Evolutionary conservation across 2,329 filamentous ascomycete species (phyloP).

Genomic region (Neopestalotiopsis sp.): DNA sequence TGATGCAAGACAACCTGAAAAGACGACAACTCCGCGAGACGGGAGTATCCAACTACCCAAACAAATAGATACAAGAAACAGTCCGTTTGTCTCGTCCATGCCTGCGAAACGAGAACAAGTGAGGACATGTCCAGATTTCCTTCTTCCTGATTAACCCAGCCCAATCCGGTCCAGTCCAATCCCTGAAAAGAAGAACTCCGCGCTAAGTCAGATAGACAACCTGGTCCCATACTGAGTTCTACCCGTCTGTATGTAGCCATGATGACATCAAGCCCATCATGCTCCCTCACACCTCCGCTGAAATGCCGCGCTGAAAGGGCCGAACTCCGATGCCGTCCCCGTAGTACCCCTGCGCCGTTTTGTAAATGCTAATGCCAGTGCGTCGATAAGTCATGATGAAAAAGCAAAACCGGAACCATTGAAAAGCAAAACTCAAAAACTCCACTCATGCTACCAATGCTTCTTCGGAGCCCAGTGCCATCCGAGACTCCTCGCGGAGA

Average conservation of each 20-base stretch:
- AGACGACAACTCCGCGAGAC: slow-evolving; percentile 14
- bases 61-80: slow-evolving; percentile 16
- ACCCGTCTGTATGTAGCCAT: slow-evolving; percentile 8
- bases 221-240: slow-evolving; percentile 8
- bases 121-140: not conserved
- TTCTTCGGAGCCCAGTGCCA: not conserved
- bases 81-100: slow-evolving; percentile 1
- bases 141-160: not conserved
- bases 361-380: not conserved
- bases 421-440: slow-evolving; percentile 10
- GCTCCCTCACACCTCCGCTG: not conserved
- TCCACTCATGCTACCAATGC: slow-evolving; percentile 2
- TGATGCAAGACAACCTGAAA: not conserved
- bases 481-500: not conserved
- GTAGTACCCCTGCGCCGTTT: not conserved
- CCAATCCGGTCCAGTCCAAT: slow-evolving; percentile 6
- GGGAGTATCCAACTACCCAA: slow-evolving; percentile 19
- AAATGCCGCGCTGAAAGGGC: not conserved
- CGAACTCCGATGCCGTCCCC: not conserved
- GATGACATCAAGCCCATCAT: slow-evolving; percentile 3
- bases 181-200: slow-evolving; percentile 14
- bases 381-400: not conserved
- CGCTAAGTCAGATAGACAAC: slow-evolving; percentile 14
- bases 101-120: not conserved
- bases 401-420: not conserved